These are phyloP conservation scores for Boletus rex-veris DNA, from an alignment of 768 basidiomycete genomes.

Conservation along the genomic window DNA sequence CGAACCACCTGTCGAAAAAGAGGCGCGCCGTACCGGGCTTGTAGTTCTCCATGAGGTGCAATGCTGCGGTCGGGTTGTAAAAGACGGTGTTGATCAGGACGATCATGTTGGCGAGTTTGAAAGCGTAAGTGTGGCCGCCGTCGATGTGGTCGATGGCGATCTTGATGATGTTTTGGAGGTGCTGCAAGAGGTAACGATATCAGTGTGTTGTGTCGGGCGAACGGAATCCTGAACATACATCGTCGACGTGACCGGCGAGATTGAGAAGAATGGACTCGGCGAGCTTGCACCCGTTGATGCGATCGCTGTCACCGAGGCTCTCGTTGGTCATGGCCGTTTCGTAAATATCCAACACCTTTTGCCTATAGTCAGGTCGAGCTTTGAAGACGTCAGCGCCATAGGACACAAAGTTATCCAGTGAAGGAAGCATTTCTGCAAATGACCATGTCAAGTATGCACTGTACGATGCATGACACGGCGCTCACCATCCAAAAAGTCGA, in stretches of 20 bases:
- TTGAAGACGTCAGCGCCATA: conserved; percentile 78
- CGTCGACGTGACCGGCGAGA: conserved; percentile 72
- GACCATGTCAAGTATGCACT: not conserved
- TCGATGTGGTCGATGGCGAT: conserved; percentile 60
- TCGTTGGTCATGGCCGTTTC: conserved; percentile 64
- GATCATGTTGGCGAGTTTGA: conserved; percentile 76
- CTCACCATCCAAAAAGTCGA: conserved; percentile 84
- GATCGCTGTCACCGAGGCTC: conserved; percentile 80
- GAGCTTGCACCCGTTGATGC: conserved; percentile 80
- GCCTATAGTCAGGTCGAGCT: conserved; percentile 66
- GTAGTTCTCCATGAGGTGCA: conserved; percentile 68
- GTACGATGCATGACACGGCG: not conserved
- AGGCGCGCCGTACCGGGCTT: conserved; percentile 56
- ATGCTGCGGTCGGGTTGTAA: conserved; percentile 77
- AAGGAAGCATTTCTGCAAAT: conserved; percentile 76
- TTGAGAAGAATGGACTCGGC: conserved; percentile 81
- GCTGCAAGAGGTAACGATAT: conserved; percentile 34
- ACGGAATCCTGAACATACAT: conserved; percentile 45
- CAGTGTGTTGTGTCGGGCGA: not conserved
- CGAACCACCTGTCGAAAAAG: conserved; percentile 90
- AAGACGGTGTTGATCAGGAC: conserved; percentile 79
- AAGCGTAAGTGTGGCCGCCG: conserved; percentile 55
- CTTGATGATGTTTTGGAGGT: conserved; percentile 60
- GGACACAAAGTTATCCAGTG: conserved; percentile 85
- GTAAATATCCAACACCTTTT: conserved; percentile 83